Evolutionary conservation across 2,329 filamentous ascomycete genomes (phyloP), one percentile per base, ranked within the genome.

Genomic region (Curvularia spicifera): DNA sequence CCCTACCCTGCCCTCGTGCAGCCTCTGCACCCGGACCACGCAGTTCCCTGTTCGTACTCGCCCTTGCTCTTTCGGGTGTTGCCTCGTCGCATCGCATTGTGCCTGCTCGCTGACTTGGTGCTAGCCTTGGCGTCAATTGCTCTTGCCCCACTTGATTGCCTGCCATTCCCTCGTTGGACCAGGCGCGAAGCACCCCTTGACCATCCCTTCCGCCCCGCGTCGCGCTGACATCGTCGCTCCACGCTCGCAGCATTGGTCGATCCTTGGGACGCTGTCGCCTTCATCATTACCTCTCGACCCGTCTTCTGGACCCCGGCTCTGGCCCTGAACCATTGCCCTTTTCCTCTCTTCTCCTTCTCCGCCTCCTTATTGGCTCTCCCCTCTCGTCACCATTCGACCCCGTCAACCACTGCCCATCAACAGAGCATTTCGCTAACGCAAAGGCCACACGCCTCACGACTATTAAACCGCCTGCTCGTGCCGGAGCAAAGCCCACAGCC

Each of bases 81-180:
- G 33, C 5, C 33, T 37, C 15, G 33, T 37, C 33, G n/a, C 13
- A 15, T 37, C 33, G 33, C 33, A 37, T n/a, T 15, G 33, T 13
- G 33, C 15, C 33, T 71, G 62, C 70, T 60, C 43, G 42, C 33
- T 31, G 56, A 59, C 49, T 57, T 45, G 51, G 52, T 29, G 40
- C 18, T 48, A 37, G 59, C 49, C 68, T 70, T 68, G 68, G 66
- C 60, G 39, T 59, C 53, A 28, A 60, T 67, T 66, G 10, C 24
- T 51, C 63, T 59, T 68, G 66, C 67, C 69, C 69, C 64, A 59
- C 66, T 61, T 56, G 59, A 60, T 61, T 49, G 65, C 62, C 60
- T 65, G 66, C 63, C 57, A 65, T 57, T 64, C 63, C 56, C 66
- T 61, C 43, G 61, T 67, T 66, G 53, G 61, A 51, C 67, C 63